Evolutionary conservation across 129 eudicot genomes (phyloP), one percentile per base, ranked within the genome.

Genomic region (Erigeron canadensis): DNA sequence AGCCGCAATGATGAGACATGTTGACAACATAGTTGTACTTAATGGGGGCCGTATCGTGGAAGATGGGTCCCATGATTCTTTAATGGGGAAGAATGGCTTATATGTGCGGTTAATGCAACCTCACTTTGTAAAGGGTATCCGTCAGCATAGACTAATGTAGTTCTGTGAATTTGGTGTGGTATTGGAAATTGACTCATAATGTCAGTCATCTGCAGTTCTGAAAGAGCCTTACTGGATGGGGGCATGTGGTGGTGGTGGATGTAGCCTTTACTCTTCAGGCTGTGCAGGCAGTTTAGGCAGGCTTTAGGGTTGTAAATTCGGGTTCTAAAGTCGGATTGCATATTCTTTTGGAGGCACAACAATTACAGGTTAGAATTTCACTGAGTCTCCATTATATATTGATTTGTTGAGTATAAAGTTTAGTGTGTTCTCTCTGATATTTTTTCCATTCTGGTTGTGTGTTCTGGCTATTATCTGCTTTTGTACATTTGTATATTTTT

Each of bases 1-100:
- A 67, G 96, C 96, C 21, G 95, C 96, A 56, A 87, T 93, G 98
- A 93, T 93, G 98, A 89, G 90, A 62, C 96, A 89, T 74, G 98
- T 93, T 53, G 98, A 93, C 62, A 93, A 93, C 64, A 93, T 93
- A 53, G 98, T 93, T 16, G 98, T 93, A 10, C 89, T 93, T 11
- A 93, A 93, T 17, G 98, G 98, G 18, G 96, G 98, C 23, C 77
- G 88, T 68, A 89, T 93, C 4, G 98, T 93, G 51, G 98, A 93
- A 80, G 95, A 89, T 22, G 98, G 98, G 69, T 73, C 84, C 63
- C 98, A 93, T 8, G 96, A 93, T 70, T 45, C 84, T 4, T 82
- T 93, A 79, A 81, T 86, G 81, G 88, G 87, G 2, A 93, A 93
- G 64, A 89, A 87, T 28, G 87, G 98, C 28, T 84, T 93, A 77